phyloP scores from a whole-genome alignment of 2,329 filamentous ascomycete species.

The Coniochaeta sp. region DNA sequence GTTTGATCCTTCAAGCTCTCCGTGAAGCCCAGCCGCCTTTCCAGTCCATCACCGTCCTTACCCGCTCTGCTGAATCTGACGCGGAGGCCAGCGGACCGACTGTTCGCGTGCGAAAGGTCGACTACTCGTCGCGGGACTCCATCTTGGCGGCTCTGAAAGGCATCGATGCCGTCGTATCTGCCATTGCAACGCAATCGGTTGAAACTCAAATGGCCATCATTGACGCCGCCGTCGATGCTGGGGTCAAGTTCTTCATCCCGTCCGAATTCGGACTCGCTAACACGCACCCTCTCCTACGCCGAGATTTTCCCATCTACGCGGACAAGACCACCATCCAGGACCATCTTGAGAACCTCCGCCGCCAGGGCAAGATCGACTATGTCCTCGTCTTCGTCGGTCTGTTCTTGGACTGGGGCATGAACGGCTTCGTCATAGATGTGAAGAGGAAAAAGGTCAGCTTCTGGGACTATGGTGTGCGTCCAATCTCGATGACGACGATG shows the following conservation, averaged over 20 bases:
- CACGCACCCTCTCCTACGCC: constrained; percentile 9
- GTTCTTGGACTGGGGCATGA: constrained; percentile 7
- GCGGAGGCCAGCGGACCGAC: no score
- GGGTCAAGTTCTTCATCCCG: constrained; percentile 50
- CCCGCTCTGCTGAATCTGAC: neutral
- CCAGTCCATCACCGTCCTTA: neutral
- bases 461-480: constrained; percentile 5
- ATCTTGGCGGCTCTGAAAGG: constrained; percentile 38
- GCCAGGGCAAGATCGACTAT: constrained; percentile 4
- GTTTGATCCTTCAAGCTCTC: neutral
- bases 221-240: constrained; percentile 47
- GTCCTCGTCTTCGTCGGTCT: constrained; percentile 4
- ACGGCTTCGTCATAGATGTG: constrained; percentile 4
- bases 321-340: neutral
- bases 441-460: constrained; percentile 2
- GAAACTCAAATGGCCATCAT: constrained; percentile 43
- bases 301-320: neutral
- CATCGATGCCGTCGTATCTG: constrained; percentile 47
- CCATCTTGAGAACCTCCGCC: neutral
- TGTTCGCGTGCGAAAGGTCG: constrained; percentile 15
- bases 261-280: constrained; percentile 36
- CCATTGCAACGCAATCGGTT: constrained; percentile 30
- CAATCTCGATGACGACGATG: constrained; percentile 4
- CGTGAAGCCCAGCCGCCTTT: neutral
- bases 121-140: constrained; percentile 35